phyloP scores from a whole-genome alignment of 2,329 filamentous ascomycete species.

The Cercospora nicotianae region DNA sequence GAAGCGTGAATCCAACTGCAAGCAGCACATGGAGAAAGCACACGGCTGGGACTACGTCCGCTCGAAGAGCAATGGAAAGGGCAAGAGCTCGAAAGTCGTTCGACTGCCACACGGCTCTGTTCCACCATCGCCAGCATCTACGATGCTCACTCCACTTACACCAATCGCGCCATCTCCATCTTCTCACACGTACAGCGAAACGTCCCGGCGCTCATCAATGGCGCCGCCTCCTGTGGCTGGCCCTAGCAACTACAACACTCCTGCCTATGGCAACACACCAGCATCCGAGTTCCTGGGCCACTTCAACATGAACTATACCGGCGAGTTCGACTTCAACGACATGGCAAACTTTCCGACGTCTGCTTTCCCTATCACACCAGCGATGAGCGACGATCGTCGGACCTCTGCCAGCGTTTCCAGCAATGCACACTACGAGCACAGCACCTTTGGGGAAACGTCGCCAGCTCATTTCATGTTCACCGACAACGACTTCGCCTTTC shows the following conservation, averaged over 20 bases:
- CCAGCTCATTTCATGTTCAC: slow-evolving; percentile 59
- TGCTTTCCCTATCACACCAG: slow-evolving; percentile 37
- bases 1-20: slow-evolving; percentile 94
- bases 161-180: slow-evolving; percentile 45
- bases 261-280: slow-evolving; percentile 33
- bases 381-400: slow-evolving; percentile 39
- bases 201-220: slow-evolving; percentile 37
- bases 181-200: slow-evolving; percentile 38
- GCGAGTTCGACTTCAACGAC: slow-evolving; percentile 39
- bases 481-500: slow-evolving; percentile 57
- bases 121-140: slow-evolving; percentile 62
- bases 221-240: slow-evolving; percentile 36
- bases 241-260: slow-evolving; percentile 35
- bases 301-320: slow-evolving; percentile 38
- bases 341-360: slow-evolving; percentile 28
- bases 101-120: slow-evolving; percentile 61
- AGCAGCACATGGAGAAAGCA: slow-evolving; percentile 98
- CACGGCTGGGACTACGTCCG: slow-evolving; percentile 89
- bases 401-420: slow-evolving; percentile 37
- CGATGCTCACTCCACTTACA: slow-evolving; percentile 38
- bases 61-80: slow-evolving; percentile 87
- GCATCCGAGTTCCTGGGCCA: slow-evolving; percentile 38
- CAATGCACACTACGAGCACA: slow-evolving; percentile 41
- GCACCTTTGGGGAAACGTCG: slow-evolving; percentile 45
- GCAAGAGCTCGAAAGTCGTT: slow-evolving; percentile 52